Base-by-base conservation (phyloP, 768 basidiomycete species). In the Pholiota microspora region DNA sequence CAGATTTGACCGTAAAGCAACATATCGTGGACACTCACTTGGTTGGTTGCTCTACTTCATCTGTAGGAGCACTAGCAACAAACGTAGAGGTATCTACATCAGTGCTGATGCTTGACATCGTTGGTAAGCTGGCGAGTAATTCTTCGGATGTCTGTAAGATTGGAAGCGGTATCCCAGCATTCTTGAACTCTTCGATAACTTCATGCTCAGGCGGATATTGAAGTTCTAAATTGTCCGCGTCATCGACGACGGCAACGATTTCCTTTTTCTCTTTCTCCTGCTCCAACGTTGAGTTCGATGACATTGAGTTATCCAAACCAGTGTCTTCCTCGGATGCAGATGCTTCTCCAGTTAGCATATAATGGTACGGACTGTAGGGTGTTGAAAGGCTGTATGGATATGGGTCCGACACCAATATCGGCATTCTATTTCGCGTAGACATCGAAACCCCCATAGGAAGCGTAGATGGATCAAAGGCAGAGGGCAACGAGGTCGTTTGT, bases 361-460 rank as follows among this genome's bases (percentile, higher is more conserved):
- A 48, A 27, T 58, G 36, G 13, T 46, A 24, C 15, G 67, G 56
- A 12, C 57, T 31, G 15, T 59, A 64, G 10, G 77, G 78, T 1
- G 77, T 77, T 0, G 80, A 79, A 34, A 81, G 69, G 56, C 74
- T 77, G 45, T 75, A 75, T 1, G 79, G 79, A 58, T 76, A 80
- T 2, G 78, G 76, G 58, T 79, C 78, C 23, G 67, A 51, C 51
- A 69, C 63, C 12, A 78, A 58, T 52, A 73, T 59, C 16, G 72
- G 73, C 24, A 66, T 64, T 32, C 67, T 67, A 5, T 72, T 54
- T 31, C 60, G 58, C 7, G 56, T 53, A 25, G 64, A 21, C 3
- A n/a, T n/a, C n/a, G n/a, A 21, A 42, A 42, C 40, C 3, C 40
- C 21, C 40, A 42, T 42, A 42, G 40, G 40, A 8, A 23, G 7